phyloP scores from a whole-genome alignment of 2,329 filamentous ascomycete species.

The Colletotrichum phormii region DNA sequence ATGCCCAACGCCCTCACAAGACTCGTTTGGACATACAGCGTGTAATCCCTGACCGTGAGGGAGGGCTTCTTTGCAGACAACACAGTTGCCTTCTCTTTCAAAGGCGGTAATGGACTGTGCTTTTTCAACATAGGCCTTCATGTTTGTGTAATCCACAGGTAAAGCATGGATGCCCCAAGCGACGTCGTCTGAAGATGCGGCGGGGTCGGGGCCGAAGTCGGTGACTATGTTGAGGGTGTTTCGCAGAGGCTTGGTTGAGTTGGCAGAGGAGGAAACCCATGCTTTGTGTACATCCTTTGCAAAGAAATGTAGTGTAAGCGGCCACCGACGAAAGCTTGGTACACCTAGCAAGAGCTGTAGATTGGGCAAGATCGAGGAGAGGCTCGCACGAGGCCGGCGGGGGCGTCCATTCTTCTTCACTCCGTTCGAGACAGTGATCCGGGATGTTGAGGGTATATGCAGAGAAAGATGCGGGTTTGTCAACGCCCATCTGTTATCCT shows the following conservation, averaged over 20 bases:
- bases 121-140: slow-evolving; percentile 67
- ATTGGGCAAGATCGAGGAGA: slow-evolving; percentile 80
- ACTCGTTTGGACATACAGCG: slow-evolving; percentile 64
- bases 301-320: slow-evolving; percentile 85
- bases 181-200: slow-evolving; percentile 12
- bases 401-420: slow-evolving; percentile 66
- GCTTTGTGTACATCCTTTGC: slow-evolving; percentile 72
- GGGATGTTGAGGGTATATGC: slow-evolving; percentile 76
- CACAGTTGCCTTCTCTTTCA: slow-evolving; percentile 66
- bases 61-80: slow-evolving; percentile 62
- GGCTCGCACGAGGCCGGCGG: slow-evolving; percentile 66
- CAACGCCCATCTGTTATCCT: slow-evolving; percentile 82
- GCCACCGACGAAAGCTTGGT: slow-evolving; percentile 85
- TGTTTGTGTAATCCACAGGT: slow-evolving; percentile 64
- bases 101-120: slow-evolving; percentile 65
- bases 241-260: slow-evolving; percentile 60
- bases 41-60: slow-evolving; percentile 63
- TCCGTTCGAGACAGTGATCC: slow-evolving; percentile 65
- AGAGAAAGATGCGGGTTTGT: slow-evolving; percentile 85
- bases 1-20: slow-evolving; percentile 69
- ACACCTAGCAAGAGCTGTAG: slow-evolving; percentile 84
- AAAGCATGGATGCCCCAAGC: slow-evolving; percentile 65
- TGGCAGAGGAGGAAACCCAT: slow-evolving; percentile 73
- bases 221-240: slow-evolving; percentile 64
- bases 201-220: slow-evolving; percentile 59